Base-by-base conservation (phyloP, 2,329 filamentous ascomycete genomes). In the Aspergillus puulaauensis region DNA sequence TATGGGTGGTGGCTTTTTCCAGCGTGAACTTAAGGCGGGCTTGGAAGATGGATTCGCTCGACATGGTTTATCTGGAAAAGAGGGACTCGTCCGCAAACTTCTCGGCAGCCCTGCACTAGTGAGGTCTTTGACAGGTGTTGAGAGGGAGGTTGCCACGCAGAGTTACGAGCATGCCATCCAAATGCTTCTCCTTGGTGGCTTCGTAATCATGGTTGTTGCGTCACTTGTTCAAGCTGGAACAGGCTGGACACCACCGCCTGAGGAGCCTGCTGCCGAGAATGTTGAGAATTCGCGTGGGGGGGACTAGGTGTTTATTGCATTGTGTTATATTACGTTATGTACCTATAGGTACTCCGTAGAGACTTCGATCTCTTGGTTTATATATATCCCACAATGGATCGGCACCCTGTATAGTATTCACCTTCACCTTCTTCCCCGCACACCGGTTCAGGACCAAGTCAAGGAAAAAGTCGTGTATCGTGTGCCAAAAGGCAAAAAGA, bases 1-100 rank as follows among this genome's bases (percentile, higher is more conserved):
- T 0, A 88, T 93, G 48, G 90, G 90, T 2, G 90, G 91, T 3
- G 91, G 91, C 0, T 79, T 90, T 53, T 93, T 93, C 69, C 80
- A 83, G 41, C 82, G 90, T 5, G 78, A 85, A 2, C 73, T 93
- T 33, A 78, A 81, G 46, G 73, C 65, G 2, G 77, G 79, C 0
- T 77, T 93, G 2, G 77, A 80, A n/a, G 66, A 73, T 0, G 84
- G 85, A 0, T 91, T 91, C 62, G 69, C 73, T 4, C 69, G 80
- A 5, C 73, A 73, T 47, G 75, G 74, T 0, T 73, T 60, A 43
- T 77, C 57, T n/a, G 71, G 52, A 60, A 76, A 59, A 40, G 75
- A 63, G 21, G 75, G 79, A 1, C 70, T 88, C 17, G 76, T 86
- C 2, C 74, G 82, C n/a, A 77, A 76, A 51, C 70, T 88, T 12